Base-by-base conservation (phyloP, 2,329 filamentous ascomycete genomes). In the Apiospora malaysiana region DNA sequence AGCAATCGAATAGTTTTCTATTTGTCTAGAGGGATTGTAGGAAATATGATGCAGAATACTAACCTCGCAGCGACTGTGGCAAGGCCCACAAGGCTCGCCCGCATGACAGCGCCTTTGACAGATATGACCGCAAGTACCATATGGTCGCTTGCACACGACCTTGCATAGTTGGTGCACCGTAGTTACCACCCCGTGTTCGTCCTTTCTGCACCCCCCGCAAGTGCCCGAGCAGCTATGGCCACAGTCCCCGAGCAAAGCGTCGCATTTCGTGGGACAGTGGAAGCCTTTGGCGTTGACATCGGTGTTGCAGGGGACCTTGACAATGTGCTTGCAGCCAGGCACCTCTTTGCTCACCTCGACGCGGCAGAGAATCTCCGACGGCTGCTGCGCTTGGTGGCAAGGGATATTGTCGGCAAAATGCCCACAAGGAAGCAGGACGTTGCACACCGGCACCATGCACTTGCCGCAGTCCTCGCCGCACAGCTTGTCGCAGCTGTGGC, bases 101-200 rank as follows among this genome's bases (percentile, higher is more conserved):
- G 78, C 82, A 74, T 93, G 91, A 71, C 91, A 93, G 0, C 51
- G 9, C 4, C 75, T 70, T 0, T 32, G 43, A 76, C 91, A 93
- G 2, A 72, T 76, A 73, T 93, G 91, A 10, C 79, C 81, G 76
- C 91, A 93, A 0, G 86, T 86, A 0, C 10, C 21, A 27, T 27
- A 27, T n/a, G 27, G 27, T n/a, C 51, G 51, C 18, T 59, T 59
- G 79, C 83, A 73, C 85, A 89, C 0, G 77, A 76, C 2, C 89
- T 83, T 83, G 76, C 90, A 93, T 1, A 56, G 72, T 59, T 85
- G 89, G 27, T 84, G 76, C 5, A 77, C 73, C 0, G 72, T 65
- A 0, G 25, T 51, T n/a, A 83, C 71, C 0, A 76, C 65, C 2
- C 78, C 81, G 0, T 78, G 77, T 9, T 79, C 73, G 32, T 79